Evolutionary conservation across 2,329 filamentous ascomycete genomes (phyloP), one percentile per base, ranked within the genome.

Genomic region (Cercospora janseana): DNA sequence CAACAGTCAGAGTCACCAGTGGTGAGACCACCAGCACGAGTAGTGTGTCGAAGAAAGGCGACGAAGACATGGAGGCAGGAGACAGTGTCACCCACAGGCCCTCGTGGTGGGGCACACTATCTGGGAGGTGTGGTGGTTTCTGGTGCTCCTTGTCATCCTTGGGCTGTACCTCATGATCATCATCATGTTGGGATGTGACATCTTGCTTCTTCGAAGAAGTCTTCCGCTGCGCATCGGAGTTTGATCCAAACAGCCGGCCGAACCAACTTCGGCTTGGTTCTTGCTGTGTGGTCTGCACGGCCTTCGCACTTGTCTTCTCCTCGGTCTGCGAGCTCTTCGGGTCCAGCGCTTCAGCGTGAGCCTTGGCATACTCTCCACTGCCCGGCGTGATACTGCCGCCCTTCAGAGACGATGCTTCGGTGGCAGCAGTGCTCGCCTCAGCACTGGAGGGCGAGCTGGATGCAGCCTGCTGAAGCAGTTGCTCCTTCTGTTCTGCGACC

Each of bases 51-150:
- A 97, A 91, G 73, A 98, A 95, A 0, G 93, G 91, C 60, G 86
- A 94, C 4, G 87, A 86, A 56, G 89, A 92, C 72, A 85, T 82
- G 69, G 83, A 92, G 0, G 90, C 91, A 1, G 91, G 93, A 1
- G 89, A 93, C 48, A 98, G 82, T 6, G 93, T 95, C n/a, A 98
- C 89, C 90, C 90, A 97, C 4, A 98, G 79, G 2, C 90, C 92
- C 61, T 93, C 84, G 57, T 84, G 84, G 21, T 62, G 55, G 18
- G 48, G 46, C n/a, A 46, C 43, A 16, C 51, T 48, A 42, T 56
- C 35, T 13, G 44, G 24, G 48, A 31, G 31, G 9, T 48, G 52
- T 32, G 46, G 54, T 13, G 41, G 29, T 40, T 50, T 24, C 15
- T 18, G 15, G 47, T 21, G 32, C 20, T 29, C 18, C 26, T 37